Percentiles rank a stretch among this genome's conserved stretches.
These are phyloP conservation scores for Solanum peruvianum DNA, from an alignment of 257 asterid genomes.

Conservation along the genomic window DNA sequence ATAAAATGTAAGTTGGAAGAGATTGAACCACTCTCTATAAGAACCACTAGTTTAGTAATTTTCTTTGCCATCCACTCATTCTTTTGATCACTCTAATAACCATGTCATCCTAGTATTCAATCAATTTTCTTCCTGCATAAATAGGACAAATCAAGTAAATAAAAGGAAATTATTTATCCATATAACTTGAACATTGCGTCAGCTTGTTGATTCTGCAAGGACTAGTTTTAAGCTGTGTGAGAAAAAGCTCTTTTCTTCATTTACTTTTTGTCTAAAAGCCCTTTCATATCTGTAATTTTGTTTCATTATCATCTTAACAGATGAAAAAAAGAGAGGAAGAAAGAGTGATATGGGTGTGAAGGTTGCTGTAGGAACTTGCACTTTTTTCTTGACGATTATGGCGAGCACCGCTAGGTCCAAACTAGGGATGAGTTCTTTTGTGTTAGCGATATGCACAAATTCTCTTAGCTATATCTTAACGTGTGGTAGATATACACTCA, in stretches of 20 bases:
- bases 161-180: background rate
- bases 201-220: background rate
- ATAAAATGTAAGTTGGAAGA: background rate
- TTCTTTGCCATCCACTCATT: background rate
- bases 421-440: background rate
- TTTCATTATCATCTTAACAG: background rate
- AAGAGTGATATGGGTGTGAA: conserved; percentile 7
- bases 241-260: background rate
- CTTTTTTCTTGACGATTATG: conserved; percentile 42
- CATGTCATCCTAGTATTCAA: background rate
- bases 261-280: background rate
- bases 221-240: background rate
- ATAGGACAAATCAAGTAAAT: background rate
- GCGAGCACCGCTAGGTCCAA: conserved; percentile 31
- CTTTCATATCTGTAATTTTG: background rate
- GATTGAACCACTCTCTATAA: background rate
- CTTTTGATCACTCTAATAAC: background rate
- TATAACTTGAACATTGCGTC: background rate
- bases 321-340: background rate
- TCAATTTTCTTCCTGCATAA: background rate
- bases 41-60: background rate
- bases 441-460: background rate
- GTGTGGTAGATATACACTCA: too few species aligned
- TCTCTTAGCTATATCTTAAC: background rate
- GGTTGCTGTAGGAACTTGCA: conserved; percentile 26